Base-by-base conservation (phyloP, 2,329 filamentous ascomycete species). In the Alternaria incomplexa region DNA sequence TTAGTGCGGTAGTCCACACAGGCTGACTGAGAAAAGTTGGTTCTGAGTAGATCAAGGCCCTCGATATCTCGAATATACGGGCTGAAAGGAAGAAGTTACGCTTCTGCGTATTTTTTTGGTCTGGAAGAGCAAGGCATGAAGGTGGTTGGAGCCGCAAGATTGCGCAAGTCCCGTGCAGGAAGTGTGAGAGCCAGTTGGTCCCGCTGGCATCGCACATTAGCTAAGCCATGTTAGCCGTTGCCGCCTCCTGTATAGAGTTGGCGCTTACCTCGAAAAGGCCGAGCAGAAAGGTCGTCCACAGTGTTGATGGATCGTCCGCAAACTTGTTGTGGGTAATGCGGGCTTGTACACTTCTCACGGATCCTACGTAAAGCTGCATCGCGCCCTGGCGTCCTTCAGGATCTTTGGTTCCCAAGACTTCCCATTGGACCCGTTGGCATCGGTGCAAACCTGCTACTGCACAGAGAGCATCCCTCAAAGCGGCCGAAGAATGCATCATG, bases 141-240 rank as follows among this genome's bases (percentile, higher is more conserved):
- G 71, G 73, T 4, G 61, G 50, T 45, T 72, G 72, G 22, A 75
- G 54, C 12, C 68, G 67, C 5, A 76, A 61, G 23, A 76, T 69
- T 13, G 69, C 64, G 46, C 68, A 74, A 47, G 73, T 75, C 15
- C 73, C 73, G 30, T 74, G 68, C 12, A 75, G 45, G 44, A 76
- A 76, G 30, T 75, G 73, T 5, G 69, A 67, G 1, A 75, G 65
- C 73, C 73, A 76, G 22, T 72, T 72, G 4, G 50, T 62, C 22
- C 73, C 73, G 12, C 69, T 71, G 3, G 62, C 64, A 40, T 76
- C 73, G 13, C 68, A 72, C 73, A 74, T 76, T 25, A 75, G 55
- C 73, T 76, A 25, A n/a, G 11, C 23, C 15, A 20, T 2, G 12
- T 63, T 23, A 62, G 50, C 40, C n/a, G 11, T 15, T 9, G 9